A percentile compares a stretch with the other conserved stretches of the same genome.
Conservation (phyloP, 2,329 filamentous ascomycete genomes). For the Hymenoscyphus repandus region DNA sequence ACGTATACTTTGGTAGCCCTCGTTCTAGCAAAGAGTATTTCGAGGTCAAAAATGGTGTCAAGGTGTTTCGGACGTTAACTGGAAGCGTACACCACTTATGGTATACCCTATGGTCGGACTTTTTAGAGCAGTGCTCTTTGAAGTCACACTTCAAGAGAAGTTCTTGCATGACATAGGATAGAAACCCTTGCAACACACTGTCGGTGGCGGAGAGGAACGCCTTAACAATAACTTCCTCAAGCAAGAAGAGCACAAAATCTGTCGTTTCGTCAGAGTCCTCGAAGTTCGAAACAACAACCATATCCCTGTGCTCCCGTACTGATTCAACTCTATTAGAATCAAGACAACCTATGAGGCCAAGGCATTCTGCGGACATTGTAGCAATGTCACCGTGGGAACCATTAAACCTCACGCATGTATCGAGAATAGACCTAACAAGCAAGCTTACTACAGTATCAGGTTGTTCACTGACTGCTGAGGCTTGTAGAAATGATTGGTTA, state of each 20-base stretch:
- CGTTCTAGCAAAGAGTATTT: slow-evolving; percentile 69
- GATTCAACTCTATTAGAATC: slow-evolving; percentile 87
- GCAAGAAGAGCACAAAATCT: slow-evolving; percentile 77
- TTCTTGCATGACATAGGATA: slow-evolving; percentile 94
- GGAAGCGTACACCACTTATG: slow-evolving; percentile 75
- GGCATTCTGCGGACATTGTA: slow-evolving; percentile 69
- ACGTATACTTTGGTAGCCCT: slow-evolving; percentile 48
- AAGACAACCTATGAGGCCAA: slow-evolving; percentile 85
- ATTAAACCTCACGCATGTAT: slow-evolving; percentile 79
- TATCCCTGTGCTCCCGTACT: slow-evolving; percentile 70
- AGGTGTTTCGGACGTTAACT: slow-evolving; percentile 68
- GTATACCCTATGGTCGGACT: slow-evolving; percentile 52
- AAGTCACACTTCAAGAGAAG: slow-evolving; percentile 75
- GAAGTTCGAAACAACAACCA: slow-evolving; percentile 86
- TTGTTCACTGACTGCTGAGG: slow-evolving; percentile 75
- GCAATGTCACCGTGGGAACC: slow-evolving; percentile 62
- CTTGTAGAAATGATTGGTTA: slow-evolving; percentile 75
- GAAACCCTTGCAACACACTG: slow-evolving; percentile 78
- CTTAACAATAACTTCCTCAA: slow-evolving; percentile 84
- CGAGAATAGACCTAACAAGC: slow-evolving; percentile 73
- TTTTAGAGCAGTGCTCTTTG: slow-evolving; percentile 43
- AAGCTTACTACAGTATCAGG: slow-evolving; percentile 68
- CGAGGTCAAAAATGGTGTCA: slow-evolving; percentile 85
- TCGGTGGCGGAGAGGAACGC: slow-evolving; percentile 89
- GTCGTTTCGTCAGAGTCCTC: slow-evolving; percentile 70